These are phyloP conservation scores for Lachancea dasiensis DNA, from an alignment of 805 yeast genomes.

Conservation along the genomic window DNA sequence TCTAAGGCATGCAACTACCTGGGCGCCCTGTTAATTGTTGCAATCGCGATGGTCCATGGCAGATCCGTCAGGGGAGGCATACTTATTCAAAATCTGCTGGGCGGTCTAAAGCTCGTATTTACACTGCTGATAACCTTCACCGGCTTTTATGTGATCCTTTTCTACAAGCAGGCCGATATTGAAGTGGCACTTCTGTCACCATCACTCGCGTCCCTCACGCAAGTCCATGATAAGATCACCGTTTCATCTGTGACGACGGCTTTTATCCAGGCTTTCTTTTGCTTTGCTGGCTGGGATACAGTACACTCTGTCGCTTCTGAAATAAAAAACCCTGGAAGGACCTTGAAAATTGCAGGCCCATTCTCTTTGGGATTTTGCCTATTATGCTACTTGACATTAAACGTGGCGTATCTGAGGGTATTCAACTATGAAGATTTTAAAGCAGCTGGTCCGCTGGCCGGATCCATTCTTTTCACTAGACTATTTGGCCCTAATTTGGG, in stretches of 20 bases:
- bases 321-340: constrained; percentile 50
- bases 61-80: constrained; percentile 56
- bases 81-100: constrained; percentile 54
- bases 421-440: constrained; percentile 49
- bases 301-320: constrained; percentile 59
- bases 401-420: constrained; percentile 50
- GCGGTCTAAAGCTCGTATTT: constrained; percentile 52
- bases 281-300: constrained; percentile 58
- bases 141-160: constrained; percentile 54
- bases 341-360: constrained; percentile 59
- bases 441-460: constrained; percentile 51
- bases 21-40: constrained; percentile 37
- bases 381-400: constrained; percentile 45
- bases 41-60: constrained; percentile 45
- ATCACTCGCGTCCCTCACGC: constrained; percentile 27
- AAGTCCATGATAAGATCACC: constrained; percentile 29
- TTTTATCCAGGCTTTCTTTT: constrained; percentile 51
- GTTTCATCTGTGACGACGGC: constrained; percentile 48
- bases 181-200: constrained; percentile 14
- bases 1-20: constrained; percentile 37
- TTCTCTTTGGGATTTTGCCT: constrained; percentile 43
- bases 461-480: constrained; percentile 51
- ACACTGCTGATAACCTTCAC: constrained; percentile 49
- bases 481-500: constrained; percentile 51
- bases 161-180: constrained; percentile 23